A percentile compares a stretch with the other conserved stretches of the same genome.
Conservation (phyloP, 176 grass and related monocot species). For the Phoenix dactylifera region DNA sequence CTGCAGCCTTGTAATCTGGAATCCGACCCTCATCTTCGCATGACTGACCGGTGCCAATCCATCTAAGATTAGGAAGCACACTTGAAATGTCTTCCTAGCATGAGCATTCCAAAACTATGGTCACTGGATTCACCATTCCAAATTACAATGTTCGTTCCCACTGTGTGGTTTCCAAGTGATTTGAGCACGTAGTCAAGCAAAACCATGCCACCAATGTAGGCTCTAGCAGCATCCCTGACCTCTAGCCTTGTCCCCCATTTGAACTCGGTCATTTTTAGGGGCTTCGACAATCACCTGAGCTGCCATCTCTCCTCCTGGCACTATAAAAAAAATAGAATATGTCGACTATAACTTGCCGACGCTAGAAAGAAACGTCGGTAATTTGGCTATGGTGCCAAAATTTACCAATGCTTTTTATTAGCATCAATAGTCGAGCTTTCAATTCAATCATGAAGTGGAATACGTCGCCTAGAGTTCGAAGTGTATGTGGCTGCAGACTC, state of each 20-base stretch:
- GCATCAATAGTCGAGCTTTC: slow-evolving; percentile 3
- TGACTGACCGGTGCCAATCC: slow-evolving; percentile 4
- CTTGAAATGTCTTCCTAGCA: slow-evolving; percentile 76
- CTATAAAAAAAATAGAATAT: too few species aligned
- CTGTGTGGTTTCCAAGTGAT: slow-evolving; percentile 72
- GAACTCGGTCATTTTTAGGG: slow-evolving; percentile 42
- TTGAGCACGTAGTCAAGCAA: slow-evolving; percentile 87
- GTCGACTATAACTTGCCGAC: too few species aligned
- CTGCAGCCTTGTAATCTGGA: slow-evolving; percentile 59
- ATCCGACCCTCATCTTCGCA: slow-evolving; percentile 48
- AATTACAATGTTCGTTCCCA: slow-evolving; percentile 77
- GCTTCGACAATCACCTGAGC: slow-evolving; percentile 66
- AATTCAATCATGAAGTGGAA: slow-evolving; percentile 87
- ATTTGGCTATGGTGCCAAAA: too few species aligned
- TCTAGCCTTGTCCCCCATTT: slow-evolving; percentile 75
- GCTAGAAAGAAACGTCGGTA: too few species aligned
- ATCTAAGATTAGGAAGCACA: slow-evolving; percentile 30
- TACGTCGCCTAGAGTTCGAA: slow-evolving; percentile 47
- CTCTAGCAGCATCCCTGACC: slow-evolving; percentile 71
- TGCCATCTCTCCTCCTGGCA: slow-evolving; percentile 59
- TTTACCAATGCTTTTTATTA: too few species aligned
- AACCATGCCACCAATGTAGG: slow-evolving; percentile 69
- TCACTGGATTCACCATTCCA: slow-evolving; percentile 75
- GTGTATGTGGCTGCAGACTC: slow-evolving; percentile 43
- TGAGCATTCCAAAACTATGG: slow-evolving; percentile 78